Evolutionary conservation across 176 grass and related monocot genomes (phyloP).

Genomic region (Tillandsia fasciculata): DNA sequence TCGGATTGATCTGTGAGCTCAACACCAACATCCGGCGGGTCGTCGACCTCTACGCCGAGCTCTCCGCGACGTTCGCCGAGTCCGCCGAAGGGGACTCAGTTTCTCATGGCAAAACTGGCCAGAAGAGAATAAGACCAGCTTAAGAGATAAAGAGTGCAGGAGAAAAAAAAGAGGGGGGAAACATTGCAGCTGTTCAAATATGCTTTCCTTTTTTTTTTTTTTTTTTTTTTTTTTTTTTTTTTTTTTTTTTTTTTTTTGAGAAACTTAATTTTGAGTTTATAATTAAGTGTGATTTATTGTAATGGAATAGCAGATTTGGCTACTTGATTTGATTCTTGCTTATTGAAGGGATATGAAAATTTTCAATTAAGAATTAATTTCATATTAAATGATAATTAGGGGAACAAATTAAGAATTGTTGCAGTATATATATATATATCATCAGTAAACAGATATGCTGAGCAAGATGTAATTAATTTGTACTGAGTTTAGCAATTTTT

Average conservation of each 20-base stretch:
- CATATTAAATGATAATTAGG: too few species aligned
- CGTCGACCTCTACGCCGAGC: conserved; percentile 72
- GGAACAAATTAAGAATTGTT: too few species aligned
- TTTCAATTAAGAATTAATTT: too few species aligned
- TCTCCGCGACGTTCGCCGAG: conserved; percentile 49
- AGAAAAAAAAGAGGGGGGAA: not conserved
- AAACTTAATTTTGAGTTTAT: too few species aligned
- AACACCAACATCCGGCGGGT: conserved; percentile 84
- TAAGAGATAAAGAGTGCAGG: not conserved
- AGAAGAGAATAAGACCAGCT: conserved; percentile 53
- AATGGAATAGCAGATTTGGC: too few species aligned
- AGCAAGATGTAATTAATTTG: too few species aligned
- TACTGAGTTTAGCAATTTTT: too few species aligned
- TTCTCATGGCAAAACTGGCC: conserved; percentile 28
- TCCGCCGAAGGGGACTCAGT: conserved; percentile 26
- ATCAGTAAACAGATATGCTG: too few species aligned
- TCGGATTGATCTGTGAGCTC: conserved; percentile 69
- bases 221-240: not conserved
- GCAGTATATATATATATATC: too few species aligned
- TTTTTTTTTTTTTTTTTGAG: not conserved
- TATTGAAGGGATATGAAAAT: too few species aligned
- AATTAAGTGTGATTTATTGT: too few species aligned
- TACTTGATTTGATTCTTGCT: too few species aligned
- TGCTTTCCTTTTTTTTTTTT: not conserved
- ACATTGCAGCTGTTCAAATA: not conserved